These are phyloP conservation scores for Leccinum longicurvipes DNA, from an alignment of 768 basidiomycete genomes.

Conservation along the genomic window DNA sequence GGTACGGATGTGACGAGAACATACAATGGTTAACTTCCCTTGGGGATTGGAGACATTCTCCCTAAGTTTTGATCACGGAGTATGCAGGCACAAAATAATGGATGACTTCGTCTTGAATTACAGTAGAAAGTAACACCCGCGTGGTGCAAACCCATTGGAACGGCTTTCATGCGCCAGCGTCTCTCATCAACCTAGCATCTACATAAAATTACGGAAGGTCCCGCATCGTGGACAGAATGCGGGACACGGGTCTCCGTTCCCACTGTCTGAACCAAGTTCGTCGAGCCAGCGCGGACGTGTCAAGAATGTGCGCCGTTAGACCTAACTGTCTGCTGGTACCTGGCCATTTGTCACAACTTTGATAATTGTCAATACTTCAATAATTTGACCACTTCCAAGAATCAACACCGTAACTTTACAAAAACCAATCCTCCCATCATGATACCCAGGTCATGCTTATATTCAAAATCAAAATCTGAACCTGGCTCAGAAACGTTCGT, in stretches of 20 bases:
- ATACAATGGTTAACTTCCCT: background rate
- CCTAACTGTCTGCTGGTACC: too few species aligned
- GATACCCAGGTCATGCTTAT: background rate
- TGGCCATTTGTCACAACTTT: background rate
- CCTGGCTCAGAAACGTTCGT: background rate
- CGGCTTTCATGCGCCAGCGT: background rate
- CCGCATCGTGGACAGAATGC: background rate
- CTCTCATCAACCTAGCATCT: background rate
- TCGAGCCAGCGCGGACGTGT: background rate
- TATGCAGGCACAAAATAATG: background rate
- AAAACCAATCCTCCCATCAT: background rate
- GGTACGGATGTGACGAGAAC: background rate
- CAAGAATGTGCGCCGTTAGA: too few species aligned
- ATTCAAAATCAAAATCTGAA: background rate
- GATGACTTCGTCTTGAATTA: background rate
- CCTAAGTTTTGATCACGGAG: background rate
- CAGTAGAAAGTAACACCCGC: background rate
- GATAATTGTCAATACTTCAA: background rate
- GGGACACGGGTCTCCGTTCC: background rate
- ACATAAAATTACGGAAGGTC: background rate
- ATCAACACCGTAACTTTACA: background rate
- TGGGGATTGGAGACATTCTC: background rate
- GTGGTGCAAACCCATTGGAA: background rate
- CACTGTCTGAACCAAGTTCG: background rate
- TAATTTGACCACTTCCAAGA: background rate